Conservation (phyloP, 345 rosid species). For the Hypericum perforatum region DNA sequence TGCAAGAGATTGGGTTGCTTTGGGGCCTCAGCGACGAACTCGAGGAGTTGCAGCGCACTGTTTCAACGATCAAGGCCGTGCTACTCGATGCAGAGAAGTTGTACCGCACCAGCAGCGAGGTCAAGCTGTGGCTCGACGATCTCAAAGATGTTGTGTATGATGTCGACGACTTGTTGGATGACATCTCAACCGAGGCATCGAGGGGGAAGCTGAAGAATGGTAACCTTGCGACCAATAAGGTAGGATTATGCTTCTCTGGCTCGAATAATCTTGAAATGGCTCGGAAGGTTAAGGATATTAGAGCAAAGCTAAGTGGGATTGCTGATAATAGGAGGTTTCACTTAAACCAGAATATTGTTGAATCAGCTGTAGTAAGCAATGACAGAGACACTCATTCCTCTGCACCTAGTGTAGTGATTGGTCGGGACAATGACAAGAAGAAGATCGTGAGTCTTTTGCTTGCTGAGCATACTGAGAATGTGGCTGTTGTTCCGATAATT, state of each 20-base stretch:
- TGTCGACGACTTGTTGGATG: conserved; percentile 4
- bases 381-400: neutral
- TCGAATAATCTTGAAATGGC: neutral
- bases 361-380: neutral
- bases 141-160: neutral
- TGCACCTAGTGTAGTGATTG: neutral
- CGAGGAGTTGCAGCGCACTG: neutral
- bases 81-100: conserved; percentile 3
- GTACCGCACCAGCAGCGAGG: neutral
- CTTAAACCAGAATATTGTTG: neutral
- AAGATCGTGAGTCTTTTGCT: neutral
- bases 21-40: conserved; percentile 2
- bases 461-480: neutral
- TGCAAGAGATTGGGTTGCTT: conserved; percentile 2
- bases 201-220: neutral
- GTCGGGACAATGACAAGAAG: neutral
- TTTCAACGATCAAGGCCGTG: conserved; percentile 2
- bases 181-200: conserved; percentile 4
- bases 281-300: neutral
- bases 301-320: neutral
- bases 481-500: neutral
- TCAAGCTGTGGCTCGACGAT: conserved; percentile 1
- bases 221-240: neutral
- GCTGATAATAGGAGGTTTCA: neutral
- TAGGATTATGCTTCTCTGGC: neutral